These are phyloP conservation scores for Orbilia quercus DNA, from an alignment of 2,329 filamentous ascomycete species.

Conservation along the genomic window DNA sequence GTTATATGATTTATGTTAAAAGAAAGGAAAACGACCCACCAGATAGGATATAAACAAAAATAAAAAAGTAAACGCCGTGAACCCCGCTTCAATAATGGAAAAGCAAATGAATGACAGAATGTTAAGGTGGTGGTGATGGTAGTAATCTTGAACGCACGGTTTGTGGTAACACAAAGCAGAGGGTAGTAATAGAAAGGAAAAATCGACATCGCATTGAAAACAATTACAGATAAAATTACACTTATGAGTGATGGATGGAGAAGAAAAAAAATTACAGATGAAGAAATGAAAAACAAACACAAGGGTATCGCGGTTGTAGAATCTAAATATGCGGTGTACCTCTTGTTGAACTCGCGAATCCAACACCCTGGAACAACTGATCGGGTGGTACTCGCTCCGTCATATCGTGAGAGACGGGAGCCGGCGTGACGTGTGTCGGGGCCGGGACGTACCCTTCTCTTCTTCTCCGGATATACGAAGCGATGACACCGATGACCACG, in stretches of 20 bases:
- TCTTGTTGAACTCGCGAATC: slow-evolving; percentile 28
- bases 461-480: slow-evolving; percentile 80
- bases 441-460: slow-evolving; percentile 84
- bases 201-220: slow-evolving; percentile 30
- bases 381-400: slow-evolving; percentile 51
- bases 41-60: slow-evolving; percentile 35
- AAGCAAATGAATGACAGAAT: slow-evolving; percentile 29
- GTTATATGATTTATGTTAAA: slow-evolving; percentile 10
- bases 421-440: slow-evolving; percentile 67
- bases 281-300: slow-evolving; percentile 15
- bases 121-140: not conserved
- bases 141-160: slow-evolving; percentile 14
- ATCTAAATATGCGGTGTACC: slow-evolving; percentile 51
- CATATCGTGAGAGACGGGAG: slow-evolving; percentile 55
- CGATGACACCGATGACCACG: slow-evolving; percentile 77
- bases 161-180: slow-evolving; percentile 3
- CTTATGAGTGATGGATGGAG: no score
- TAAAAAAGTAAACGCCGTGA: slow-evolving; percentile 44
- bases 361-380: slow-evolving; percentile 52
- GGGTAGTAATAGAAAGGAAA: slow-evolving; percentile 11
- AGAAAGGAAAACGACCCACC: slow-evolving; percentile 16
- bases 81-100: slow-evolving; percentile 43
- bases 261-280: slow-evolving; percentile 12
- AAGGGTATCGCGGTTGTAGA: slow-evolving; percentile 1
- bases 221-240: slow-evolving; percentile 48